A percentile compares a stretch with the other conserved stretches of the same genome.
phyloP scores from a whole-genome alignment of 108 stramenopile genomes.

The Nitzschia sp. region DNA sequence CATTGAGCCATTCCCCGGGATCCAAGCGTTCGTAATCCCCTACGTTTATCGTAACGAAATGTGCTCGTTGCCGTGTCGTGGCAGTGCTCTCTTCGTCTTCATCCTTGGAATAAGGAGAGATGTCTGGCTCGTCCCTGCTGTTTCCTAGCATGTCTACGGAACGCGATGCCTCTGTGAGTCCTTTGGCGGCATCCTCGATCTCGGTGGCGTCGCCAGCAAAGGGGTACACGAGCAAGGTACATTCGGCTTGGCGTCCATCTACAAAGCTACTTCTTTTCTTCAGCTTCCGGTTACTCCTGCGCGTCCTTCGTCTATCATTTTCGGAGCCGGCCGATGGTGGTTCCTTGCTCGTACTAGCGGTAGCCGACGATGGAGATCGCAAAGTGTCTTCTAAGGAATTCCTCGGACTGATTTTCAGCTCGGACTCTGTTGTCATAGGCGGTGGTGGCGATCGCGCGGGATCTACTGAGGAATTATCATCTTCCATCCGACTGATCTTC shows the following conservation, averaged over 20 bases:
- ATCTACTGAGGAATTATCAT: too few species aligned
- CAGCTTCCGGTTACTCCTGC: too few species aligned
- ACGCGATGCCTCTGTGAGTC: constrained; percentile 37
- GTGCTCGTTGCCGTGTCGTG: constrained; percentile 33
- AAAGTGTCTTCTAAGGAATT: too few species aligned
- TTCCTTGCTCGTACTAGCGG: too few species aligned
- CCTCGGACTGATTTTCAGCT: too few species aligned
- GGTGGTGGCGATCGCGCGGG: too few species aligned
- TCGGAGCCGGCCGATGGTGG: too few species aligned
- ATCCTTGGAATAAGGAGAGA: not conserved
- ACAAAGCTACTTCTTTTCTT: not conserved
- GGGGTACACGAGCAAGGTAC: constrained; percentile 68
- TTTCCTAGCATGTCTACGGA: too few species aligned
- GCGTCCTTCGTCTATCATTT: too few species aligned
- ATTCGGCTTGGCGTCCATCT: constrained; percentile 22
- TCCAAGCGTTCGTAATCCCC: constrained; percentile 61
- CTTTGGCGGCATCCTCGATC: constrained; percentile 39
- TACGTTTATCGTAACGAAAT: constrained; percentile 61
- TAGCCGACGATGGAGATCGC: too few species aligned
- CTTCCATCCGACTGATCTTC: too few species aligned
- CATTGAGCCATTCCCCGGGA: constrained; percentile 81
- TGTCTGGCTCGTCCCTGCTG: not conserved
- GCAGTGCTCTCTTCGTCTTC: constrained; percentile 7
- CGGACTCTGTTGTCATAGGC: too few species aligned
- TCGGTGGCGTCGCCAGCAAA: constrained; percentile 52